Base-by-base conservation (phyloP, 176 grass and related monocot species). In the Carex myosuroides region DNA sequence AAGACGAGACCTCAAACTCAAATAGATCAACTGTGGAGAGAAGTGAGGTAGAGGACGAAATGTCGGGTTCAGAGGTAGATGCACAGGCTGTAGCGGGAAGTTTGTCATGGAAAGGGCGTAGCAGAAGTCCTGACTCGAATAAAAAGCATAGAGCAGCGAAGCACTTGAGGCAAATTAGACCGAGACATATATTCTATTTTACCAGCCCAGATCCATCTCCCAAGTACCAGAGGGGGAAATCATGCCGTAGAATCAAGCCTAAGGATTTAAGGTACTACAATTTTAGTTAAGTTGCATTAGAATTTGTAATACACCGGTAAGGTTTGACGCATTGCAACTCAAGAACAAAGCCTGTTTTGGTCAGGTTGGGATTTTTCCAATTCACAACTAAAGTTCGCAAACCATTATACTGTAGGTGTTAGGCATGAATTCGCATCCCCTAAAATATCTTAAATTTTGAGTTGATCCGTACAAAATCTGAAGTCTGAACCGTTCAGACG, bases 61-160 rank as follows among this genome's bases (percentile, higher is more conserved):
- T 63, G n/a, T 87, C 91, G 46, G 86, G 82, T 44, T 93, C 89
- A n/a, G 79, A 95, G 59, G 53, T 72, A 37, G 91, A 81, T 75
- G 82, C 37, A 46, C 32, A 82, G 6, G 68, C 65, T n/a, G 87
- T 83, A 60, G 88, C 54, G 13, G 89, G 96, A 50, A 88, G 89
- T 60, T 89, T 99, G 50, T 92, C 91, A 50, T 95, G 96, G 96
- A 99, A 89, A 92, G 88, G 96, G 2, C 91, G 85, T 54, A 89
- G 86, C 81, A 88, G 79, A 18, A 95, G 93, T 89, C 93, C 96
- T 5, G 88, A 90, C 16, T 85, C 85, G 13, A 67, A 86, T 65
- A 86, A 81, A 83, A 90, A 78, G 71, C 79, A 85, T 18, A 90
- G 91, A 84, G 86, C 86, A 55, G 64, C 13, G 6, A 91, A 70